Conservation (phyloP, 352 stramenopile genomes). For the Pythium vanterpoolii region DNA sequence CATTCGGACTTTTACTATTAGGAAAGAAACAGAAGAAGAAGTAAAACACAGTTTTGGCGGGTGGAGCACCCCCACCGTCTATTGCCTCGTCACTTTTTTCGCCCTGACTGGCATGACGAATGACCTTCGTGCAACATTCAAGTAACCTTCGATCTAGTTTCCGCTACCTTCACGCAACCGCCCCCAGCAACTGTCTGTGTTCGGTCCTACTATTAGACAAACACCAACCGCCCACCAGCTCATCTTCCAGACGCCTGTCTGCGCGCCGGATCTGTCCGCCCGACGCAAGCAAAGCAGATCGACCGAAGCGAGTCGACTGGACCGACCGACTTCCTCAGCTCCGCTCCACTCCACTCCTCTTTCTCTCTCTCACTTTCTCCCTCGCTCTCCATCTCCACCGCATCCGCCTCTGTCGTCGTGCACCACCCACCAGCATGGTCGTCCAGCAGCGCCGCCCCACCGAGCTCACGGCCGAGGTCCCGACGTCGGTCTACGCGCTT, state of each 20-base stretch:
- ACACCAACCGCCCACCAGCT: background rate
- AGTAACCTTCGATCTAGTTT: background rate
- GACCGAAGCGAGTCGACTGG: background rate
- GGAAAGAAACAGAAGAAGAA: too few relatives aligned
- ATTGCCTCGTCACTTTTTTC: background rate
- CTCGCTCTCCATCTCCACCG: background rate
- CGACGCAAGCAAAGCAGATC: background rate
- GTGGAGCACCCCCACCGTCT: too few relatives aligned
- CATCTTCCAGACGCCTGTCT: too few relatives aligned
- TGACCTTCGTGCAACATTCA: constrained; percentile 6
- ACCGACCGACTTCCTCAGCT: background rate
- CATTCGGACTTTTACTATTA: too few relatives aligned
- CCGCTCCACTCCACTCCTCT: background rate
- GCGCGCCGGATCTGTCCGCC: too few relatives aligned
- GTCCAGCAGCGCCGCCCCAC: constrained; percentile 26
- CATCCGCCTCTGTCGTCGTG: constrained; percentile 1
- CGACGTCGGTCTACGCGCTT: constrained; percentile 28
- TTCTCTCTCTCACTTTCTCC: background rate
- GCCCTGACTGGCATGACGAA: background rate
- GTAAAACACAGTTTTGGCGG: too few relatives aligned
- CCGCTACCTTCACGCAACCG: background rate
- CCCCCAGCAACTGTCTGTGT: background rate
- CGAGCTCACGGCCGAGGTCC: constrained; percentile 28
- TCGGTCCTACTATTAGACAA: background rate
- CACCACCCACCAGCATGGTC: constrained; percentile 8